Percentiles rank a stretch among this genome's conserved stretches.
Evolutionary conservation across 208 protist species (phyloP).

Genomic region (Wallacemonas sp.): DNA sequence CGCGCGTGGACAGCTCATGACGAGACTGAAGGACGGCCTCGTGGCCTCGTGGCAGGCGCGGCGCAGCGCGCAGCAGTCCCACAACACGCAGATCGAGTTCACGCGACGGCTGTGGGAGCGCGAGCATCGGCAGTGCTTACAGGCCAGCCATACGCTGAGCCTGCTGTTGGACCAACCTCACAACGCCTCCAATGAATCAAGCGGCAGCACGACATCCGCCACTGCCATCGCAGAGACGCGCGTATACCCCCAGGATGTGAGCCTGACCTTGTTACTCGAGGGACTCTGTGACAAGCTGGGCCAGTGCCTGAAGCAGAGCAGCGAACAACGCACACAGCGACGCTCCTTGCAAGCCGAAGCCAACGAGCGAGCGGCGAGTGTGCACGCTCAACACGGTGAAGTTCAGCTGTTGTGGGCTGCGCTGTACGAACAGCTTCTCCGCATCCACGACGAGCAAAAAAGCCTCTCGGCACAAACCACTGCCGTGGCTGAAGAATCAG

Average conservation of each 20-base stretch:
- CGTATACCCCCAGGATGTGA: slow-evolving; percentile 29
- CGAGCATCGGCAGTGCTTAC: slow-evolving; percentile 53
- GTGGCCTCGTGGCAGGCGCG: slow-evolving; percentile 41
- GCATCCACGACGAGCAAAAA: slow-evolving; percentile 16
- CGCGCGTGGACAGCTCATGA: slow-evolving; percentile 19
- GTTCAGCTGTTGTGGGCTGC: slow-evolving; percentile 9
- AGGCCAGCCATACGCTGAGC: slow-evolving; percentile 26
- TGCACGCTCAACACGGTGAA: slow-evolving; percentile 5
- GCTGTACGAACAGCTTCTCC: slow-evolving; percentile 2
- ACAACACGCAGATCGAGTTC: slow-evolving; percentile 43
- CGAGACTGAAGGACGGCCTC: slow-evolving; percentile 20
- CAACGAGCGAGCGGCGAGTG: slow-evolving; percentile 10
- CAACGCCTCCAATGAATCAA: too few relatives aligned
- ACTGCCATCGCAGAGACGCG: slow-evolving; percentile 21
- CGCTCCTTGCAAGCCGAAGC: slow-evolving; percentile 7
- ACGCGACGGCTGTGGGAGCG: slow-evolving; percentile 46
- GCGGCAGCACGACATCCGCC: background rate
- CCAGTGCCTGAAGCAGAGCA: background rate
- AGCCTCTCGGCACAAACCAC: background rate
- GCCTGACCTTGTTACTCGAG: slow-evolving; percentile 31
- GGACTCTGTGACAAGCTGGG: slow-evolving; percentile 25
- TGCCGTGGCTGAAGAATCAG: slow-evolving; percentile 9
- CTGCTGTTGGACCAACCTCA: slow-evolving; percentile 12
- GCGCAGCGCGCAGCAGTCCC: slow-evolving; percentile 41
- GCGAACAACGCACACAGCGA: slow-evolving; percentile 11